Evolutionary conservation across 2,329 filamentous ascomycete species (phyloP).

Genomic region (Monosporascus sp.): DNA sequence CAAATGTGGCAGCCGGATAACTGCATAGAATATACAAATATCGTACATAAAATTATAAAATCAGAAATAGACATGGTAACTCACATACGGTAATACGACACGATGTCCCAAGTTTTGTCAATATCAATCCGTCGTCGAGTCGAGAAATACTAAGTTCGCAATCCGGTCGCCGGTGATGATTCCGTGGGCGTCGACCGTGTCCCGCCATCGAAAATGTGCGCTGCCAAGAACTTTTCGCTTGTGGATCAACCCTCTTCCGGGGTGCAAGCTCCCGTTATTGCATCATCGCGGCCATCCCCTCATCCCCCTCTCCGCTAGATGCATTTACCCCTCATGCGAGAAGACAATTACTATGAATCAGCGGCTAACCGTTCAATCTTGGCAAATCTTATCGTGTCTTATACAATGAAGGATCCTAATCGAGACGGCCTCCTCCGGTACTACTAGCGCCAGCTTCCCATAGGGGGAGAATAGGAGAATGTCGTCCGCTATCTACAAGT

Average conservation of each 20-base stretch:
- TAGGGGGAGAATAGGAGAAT: no score
- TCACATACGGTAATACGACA: background rate
- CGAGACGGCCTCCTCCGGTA: no score
- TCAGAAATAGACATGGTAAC: background rate
- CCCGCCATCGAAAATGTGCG: conserved; percentile 23
- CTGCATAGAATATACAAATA: background rate
- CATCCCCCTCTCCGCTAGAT: no score
- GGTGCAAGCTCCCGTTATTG: background rate
- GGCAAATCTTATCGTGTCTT: no score
- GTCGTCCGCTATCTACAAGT: no score
- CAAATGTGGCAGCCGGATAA: background rate
- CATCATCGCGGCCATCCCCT: background rate
- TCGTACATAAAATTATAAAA: background rate
- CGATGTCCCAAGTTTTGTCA: background rate
- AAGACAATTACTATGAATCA: no score
- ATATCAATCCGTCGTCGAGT: conserved; percentile 9
- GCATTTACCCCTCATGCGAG: no score
- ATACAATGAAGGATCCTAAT: no score
- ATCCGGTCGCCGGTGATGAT: background rate
- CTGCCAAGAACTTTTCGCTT: conserved; percentile 27
- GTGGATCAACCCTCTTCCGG: conserved; percentile 28
- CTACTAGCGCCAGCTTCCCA: no score
- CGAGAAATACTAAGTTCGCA: background rate
- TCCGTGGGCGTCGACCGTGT: conserved; percentile 3
- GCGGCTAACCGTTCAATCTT: no score